A percentile compares a stretch with the other conserved stretches of the same genome.
Evolutionary conservation across 2,329 filamentous ascomycete species (phyloP).

Genomic region (Penicillium sp.): DNA sequence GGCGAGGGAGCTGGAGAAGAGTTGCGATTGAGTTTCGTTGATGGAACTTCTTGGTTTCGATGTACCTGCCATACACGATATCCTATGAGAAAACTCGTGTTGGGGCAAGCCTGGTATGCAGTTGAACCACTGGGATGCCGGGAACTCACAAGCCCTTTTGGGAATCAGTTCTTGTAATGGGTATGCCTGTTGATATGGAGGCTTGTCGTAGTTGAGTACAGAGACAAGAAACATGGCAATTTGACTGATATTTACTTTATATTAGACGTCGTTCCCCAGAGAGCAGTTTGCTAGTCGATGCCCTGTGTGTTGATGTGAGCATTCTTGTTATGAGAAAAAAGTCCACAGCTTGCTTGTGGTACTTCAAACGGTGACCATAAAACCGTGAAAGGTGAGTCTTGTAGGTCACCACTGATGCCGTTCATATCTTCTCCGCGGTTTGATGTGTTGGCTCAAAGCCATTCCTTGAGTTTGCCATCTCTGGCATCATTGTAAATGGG

Average conservation of each 20-base stretch:
- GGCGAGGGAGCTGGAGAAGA: constrained; percentile 12
- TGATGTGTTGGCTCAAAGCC: background rate
- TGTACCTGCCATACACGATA: too few species aligned
- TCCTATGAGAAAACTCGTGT: too few species aligned
- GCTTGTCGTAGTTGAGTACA: too few species aligned
- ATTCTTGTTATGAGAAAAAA: background rate
- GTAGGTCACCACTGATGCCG: background rate
- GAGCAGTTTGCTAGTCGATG: background rate
- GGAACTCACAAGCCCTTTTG: too few species aligned
- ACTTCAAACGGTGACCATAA: background rate
- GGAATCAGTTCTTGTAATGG: too few species aligned
- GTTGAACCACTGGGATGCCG: too few species aligned
- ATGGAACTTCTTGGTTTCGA: too few species aligned
- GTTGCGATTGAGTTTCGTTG: too few species aligned
- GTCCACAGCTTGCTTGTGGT: background rate
- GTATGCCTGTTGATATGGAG: too few species aligned
- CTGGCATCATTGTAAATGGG: background rate
- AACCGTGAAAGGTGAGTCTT: background rate
- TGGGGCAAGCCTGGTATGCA: too few species aligned
- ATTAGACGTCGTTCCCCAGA: background rate
- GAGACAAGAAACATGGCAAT: too few species aligned
- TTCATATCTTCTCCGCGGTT: background rate
- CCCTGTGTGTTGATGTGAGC: background rate
- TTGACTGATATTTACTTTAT: background rate
- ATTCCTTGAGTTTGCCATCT: background rate